Evolutionary conservation across 495 filamentous ascomycete species (phyloP).

Genomic region (Melanomma pulvis-pyrius): DNA sequence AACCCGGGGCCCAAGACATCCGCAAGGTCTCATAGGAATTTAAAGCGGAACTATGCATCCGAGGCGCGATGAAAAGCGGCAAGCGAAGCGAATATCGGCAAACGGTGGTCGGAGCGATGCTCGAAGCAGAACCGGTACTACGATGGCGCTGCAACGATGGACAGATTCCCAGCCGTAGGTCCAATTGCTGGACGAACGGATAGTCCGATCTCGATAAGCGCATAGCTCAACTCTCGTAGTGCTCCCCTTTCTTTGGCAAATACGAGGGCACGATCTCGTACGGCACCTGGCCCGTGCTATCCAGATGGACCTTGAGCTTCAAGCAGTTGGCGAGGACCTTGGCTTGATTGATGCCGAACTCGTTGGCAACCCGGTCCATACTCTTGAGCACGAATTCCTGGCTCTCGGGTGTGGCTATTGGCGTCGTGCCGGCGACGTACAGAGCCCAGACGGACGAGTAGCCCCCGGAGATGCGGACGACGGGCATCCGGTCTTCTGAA

Average conservation of each 20-base stretch:
- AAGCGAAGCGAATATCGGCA: too few relatives aligned
- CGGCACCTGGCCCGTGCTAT: not conserved
- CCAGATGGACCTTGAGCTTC: conserved; percentile 8
- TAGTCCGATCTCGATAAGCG: not conserved
- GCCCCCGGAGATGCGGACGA: conserved; percentile 24
- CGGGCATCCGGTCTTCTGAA: conserved; percentile 14
- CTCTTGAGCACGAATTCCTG: conserved; percentile 13
- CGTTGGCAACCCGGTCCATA: not conserved
- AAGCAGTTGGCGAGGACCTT: conserved; percentile 11
- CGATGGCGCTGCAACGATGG: too few relatives aligned
- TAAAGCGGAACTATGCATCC: too few relatives aligned
- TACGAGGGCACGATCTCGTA: conserved; percentile 10
- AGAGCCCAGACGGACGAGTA: conserved; percentile 27
- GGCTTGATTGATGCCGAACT: conserved; percentile 32
- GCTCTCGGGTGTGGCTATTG: conserved; percentile 12
- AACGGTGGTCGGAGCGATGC: too few relatives aligned
- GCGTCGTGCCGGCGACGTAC: conserved; percentile 22
- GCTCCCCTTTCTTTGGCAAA: conserved; percentile 2
- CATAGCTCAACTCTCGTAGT: not conserved
- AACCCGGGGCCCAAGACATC: too few relatives aligned
- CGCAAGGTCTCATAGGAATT: too few relatives aligned
- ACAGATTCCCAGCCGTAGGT: too few relatives aligned
- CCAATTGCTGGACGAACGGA: too few relatives aligned
- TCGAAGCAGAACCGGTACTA: too few relatives aligned
- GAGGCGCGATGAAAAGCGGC: too few relatives aligned